Evolutionary conservation across 306 rosid species (phyloP).

Genomic region (Lathyrus tuberosus): DNA sequence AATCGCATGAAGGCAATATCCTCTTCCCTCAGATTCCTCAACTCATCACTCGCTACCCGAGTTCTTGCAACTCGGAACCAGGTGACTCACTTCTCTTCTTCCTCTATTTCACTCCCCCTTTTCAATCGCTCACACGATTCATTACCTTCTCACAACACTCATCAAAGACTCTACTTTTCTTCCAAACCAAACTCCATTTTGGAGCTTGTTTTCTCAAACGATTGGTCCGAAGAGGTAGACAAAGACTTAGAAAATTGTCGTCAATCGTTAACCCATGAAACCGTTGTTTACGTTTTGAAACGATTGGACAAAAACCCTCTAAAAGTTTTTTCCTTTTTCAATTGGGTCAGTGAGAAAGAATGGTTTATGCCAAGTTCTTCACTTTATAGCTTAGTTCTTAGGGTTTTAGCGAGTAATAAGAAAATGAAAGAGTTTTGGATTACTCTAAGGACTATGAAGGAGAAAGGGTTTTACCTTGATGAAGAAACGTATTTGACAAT

Average conservation of each 20-base stretch:
- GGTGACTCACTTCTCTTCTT: conserved; percentile 53
- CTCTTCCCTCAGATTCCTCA: conserved; percentile 48
- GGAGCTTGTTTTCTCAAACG: conserved; percentile 53
- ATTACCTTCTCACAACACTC: conserved; percentile 35
- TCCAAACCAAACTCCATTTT: conserved; percentile 59
- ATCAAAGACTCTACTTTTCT: conserved; percentile 52
- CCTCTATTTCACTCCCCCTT: conserved; percentile 36
- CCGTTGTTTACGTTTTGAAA: conserved; percentile 65
- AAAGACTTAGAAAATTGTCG: conserved; percentile 51
- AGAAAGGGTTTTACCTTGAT: conserved; percentile 68
- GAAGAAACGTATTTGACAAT: conserved; percentile 58
- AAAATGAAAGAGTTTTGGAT: conserved; percentile 73
- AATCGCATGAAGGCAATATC: conserved; percentile 55
- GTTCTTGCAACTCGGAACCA: conserved; percentile 44
- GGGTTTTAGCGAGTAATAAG: conserved; percentile 51
- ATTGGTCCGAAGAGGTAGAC: conserved; percentile 73
- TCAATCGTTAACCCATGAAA: conserved; percentile 62
- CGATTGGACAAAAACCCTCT: conserved; percentile 58
- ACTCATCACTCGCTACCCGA: conserved; percentile 47
- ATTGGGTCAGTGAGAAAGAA: conserved; percentile 59
- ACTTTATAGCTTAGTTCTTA: conserved; percentile 62
- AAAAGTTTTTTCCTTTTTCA: conserved; percentile 66
- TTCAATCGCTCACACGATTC: conserved; percentile 32
- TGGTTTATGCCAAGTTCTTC: conserved; percentile 64
- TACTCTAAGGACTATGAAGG: conserved; percentile 61